Percentiles rank a stretch among this genome's conserved stretches.
Evolutionary conservation across 352 stramenopile species (phyloP).

Genomic region (Globisporangium alternatum): DNA sequence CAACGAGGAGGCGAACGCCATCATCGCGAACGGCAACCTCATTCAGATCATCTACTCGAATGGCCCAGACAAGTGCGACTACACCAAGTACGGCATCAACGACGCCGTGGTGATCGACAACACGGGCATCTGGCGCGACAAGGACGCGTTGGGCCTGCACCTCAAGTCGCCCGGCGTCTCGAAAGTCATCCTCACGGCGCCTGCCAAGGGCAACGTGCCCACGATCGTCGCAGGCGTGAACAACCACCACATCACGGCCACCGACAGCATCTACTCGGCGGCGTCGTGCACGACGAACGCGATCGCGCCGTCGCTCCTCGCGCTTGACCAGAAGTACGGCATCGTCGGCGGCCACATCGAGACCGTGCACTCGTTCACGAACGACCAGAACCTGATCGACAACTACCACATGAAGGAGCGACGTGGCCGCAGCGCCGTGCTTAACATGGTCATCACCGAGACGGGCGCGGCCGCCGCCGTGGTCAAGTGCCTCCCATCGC

Average conservation of each 20-base stretch:
- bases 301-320: slow-evolving; percentile 72
- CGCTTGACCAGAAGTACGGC: slow-evolving; percentile 79
- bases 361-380: slow-evolving; percentile 89
- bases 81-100: slow-evolving; percentile 84
- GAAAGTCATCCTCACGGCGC: slow-evolving; percentile 81
- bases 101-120: slow-evolving; percentile 90
- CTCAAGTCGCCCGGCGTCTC: slow-evolving; percentile 72
- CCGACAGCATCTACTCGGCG: slow-evolving; percentile 69
- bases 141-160: slow-evolving; percentile 60
- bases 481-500: slow-evolving; percentile 89
- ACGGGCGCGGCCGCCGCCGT: slow-evolving; percentile 80
- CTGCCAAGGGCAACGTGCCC: slow-evolving; percentile 66
- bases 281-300: slow-evolving; percentile 87
- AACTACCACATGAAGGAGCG: slow-evolving; percentile 89
- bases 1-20: slow-evolving; percentile 81
- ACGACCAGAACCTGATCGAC: slow-evolving; percentile 89
- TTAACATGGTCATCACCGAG: slow-evolving; percentile 91
- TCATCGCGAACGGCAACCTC: slow-evolving; percentile 86
- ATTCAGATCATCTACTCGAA: slow-evolving; percentile 89
- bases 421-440: slow-evolving; percentile 76
- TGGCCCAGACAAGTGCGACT: slow-evolving; percentile 83
- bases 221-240: slow-evolving; percentile 85
- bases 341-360: slow-evolving; percentile 85
- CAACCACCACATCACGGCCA: slow-evolving; percentile 53
- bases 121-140: slow-evolving; percentile 81